Base-by-base conservation (phyloP, 2,329 filamentous ascomycete species). In the Exophiala mesophila region DNA sequence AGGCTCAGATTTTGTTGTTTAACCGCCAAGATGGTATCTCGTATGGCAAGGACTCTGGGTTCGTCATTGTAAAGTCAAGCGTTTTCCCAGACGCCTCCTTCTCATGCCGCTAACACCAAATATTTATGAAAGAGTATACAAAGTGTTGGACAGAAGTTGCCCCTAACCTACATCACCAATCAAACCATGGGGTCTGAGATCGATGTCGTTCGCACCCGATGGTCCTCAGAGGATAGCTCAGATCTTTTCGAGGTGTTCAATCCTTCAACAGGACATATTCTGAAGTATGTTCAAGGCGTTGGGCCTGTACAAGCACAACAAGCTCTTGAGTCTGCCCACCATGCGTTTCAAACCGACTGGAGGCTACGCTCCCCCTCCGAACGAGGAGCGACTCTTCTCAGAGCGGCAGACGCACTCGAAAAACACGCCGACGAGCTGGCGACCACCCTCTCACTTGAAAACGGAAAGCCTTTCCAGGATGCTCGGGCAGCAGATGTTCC, bases 381-480 rank as follows among this genome's bases (percentile, higher is more conserved):
- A 18, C 7, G 46, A 20, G 12, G 32, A 1, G n/a, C 13, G n/a
- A 8, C 35, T 15, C 37, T 49, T 18, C 31, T 46, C 30, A 35
- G 16, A 13, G 33, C 30, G 13, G 46, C 46, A 24, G 46, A 49
- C 16, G 21, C 18, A 7, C 21, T 49, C 12, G 42, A 37, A 30
- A 30, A 21, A 3, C 46, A 49, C 23, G 21, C 20, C 5, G 54
- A 57, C 23, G 55, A 57, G 20, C 45, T 59, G 5, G 54, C 54
- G 15, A 44, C 45, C 8, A 32, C 57, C 2, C 36, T 57, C 3
- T 56, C 47, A 15, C 32, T 55, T 15, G 56, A 58, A 39, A 58
- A 58, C 36, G 56, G 56, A 29, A 58, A 57, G 29, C 54, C 56
- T 9, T 41, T 41, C 18, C n/a, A 38, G 7, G 48, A 57, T 18